Conservation (phyloP, 805 yeast genomes). For the Ascoidea rubescens region DNA sequence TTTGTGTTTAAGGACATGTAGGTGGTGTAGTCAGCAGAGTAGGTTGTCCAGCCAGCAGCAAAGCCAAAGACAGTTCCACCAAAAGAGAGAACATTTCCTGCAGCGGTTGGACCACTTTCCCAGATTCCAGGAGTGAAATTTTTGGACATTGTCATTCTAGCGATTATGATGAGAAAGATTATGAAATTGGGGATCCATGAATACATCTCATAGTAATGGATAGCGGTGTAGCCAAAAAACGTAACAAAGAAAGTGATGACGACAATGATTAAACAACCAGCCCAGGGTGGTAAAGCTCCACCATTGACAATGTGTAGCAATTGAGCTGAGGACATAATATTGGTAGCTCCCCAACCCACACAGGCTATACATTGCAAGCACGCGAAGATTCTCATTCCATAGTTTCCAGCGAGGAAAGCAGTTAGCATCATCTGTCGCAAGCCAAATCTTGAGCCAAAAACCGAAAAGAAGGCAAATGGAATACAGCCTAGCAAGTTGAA, state of each 20-base stretch:
- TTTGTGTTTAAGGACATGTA: constrained; percentile 63
- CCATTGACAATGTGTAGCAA: constrained; percentile 61
- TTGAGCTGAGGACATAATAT: constrained; percentile 82
- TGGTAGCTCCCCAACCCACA: constrained; percentile 93
- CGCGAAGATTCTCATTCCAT: constrained; percentile 64
- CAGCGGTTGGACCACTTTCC: constrained; percentile 30
- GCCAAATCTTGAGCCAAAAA: constrained; percentile 75
- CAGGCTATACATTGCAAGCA: constrained; percentile 71
- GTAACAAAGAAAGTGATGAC: constrained; percentile 57
- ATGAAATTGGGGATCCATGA: constrained; percentile 76
- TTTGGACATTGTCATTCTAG: constrained; percentile 53
- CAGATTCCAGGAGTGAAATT: constrained; percentile 56
- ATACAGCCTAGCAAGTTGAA: constrained; percentile 60
- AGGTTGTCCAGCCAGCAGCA: constrained; percentile 91
- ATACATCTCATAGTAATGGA: constrained; percentile 74
- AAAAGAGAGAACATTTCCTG: constrained; percentile 68
- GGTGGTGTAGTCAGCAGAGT: constrained; percentile 84
- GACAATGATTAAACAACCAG: constrained; percentile 67
- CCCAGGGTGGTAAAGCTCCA: constrained; percentile 70
- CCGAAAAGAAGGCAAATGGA: constrained; percentile 74
- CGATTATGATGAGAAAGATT: constrained; percentile 66
- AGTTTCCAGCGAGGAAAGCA: constrained; percentile 64
- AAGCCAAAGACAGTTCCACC: constrained; percentile 80
- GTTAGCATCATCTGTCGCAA: constrained; percentile 80
- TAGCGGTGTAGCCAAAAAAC: constrained; percentile 72